These are phyloP conservation scores for Tulasnella sp. DNA, from an alignment of 768 basidiomycete genomes.

Conservation along the genomic window DNA sequence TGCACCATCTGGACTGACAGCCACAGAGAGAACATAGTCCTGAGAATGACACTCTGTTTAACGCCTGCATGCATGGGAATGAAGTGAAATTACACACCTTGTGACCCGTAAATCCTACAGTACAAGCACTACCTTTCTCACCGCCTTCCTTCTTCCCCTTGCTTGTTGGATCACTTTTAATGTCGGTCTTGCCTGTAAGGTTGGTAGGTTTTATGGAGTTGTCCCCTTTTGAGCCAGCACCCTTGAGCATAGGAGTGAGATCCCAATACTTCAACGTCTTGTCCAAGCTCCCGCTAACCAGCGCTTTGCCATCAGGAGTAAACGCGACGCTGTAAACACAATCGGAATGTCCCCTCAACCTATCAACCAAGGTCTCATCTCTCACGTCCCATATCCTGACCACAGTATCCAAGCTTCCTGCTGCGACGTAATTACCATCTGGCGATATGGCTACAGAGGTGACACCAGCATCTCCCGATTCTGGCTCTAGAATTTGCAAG, in stretches of 20 bases:
- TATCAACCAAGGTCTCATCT: conserved; percentile 55
- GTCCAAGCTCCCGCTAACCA: conserved; percentile 85
- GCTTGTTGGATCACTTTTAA: too few relatives aligned
- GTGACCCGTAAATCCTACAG: conserved; percentile 81
- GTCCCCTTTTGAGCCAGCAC: too few relatives aligned
- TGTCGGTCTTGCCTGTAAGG: too few relatives aligned
- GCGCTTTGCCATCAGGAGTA: conserved; percentile 75
- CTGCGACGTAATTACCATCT: conserved; percentile 49
- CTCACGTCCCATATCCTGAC: conserved; percentile 75
- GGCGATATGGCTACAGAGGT: conserved; percentile 72
- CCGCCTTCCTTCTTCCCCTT: conserved; percentile 22
- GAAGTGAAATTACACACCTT: conserved; percentile 38
- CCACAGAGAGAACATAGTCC: conserved; percentile 63
- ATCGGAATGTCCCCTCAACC: conserved; percentile 65
- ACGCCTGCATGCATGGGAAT: background rate
- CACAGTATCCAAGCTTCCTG: conserved; percentile 46
- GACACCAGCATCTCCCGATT: conserved; percentile 54
- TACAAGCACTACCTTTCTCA: conserved; percentile 43
- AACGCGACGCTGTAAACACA: conserved; percentile 84
- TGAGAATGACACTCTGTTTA: conserved; percentile 19
- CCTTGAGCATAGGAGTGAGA: conserved; percentile 31
- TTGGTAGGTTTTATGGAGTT: conserved; percentile 16
- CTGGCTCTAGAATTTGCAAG: conserved; percentile 39
- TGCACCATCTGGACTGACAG: conserved; percentile 81
- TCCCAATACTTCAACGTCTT: conserved; percentile 86